A percentile compares a stretch with the other conserved stretches of the same genome.
Conservation (phyloP, 2,329 filamentous ascomycete genomes). For the Pyricularia grisea region DNA sequence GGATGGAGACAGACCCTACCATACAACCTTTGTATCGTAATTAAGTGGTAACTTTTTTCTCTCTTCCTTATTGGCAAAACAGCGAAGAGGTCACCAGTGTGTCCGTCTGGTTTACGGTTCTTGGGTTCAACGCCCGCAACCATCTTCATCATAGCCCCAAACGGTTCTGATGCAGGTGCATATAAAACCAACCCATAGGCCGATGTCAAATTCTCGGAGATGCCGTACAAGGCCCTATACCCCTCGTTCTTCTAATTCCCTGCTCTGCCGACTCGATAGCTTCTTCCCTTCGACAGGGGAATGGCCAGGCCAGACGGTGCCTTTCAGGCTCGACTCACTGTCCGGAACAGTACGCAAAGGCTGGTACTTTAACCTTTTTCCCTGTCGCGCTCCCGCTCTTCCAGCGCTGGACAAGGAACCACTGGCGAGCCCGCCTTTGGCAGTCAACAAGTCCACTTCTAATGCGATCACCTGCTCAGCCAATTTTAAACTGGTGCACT, state of each 20-base stretch:
- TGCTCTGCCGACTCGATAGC: neutral
- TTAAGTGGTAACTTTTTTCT: neutral
- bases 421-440: constrained; percentile 4
- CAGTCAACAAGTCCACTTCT: constrained; percentile 5
- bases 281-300: neutral
- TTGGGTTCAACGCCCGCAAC: neutral
- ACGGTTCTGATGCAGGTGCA: neutral
- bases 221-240: neutral
- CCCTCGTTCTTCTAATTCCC: neutral
- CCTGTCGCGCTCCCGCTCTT: neutral
- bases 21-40: neutral
- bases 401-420: constrained; percentile 6
- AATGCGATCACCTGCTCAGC: constrained; percentile 6
- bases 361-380: constrained; percentile 2
- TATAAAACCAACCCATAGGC: neutral
- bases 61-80: neutral
- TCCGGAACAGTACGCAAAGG: constrained; percentile 2
- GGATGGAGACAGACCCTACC: neutral
- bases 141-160: neutral
- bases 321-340: constrained; percentile 3
- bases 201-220: neutral
- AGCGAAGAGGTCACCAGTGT: neutral
- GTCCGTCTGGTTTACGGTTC: neutral
- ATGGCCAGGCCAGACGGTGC: neutral
- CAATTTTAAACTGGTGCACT: constrained; percentile 3